Evolutionary conservation across 2,329 filamentous ascomycete genomes (phyloP), one percentile per base, ranked within the genome.

Genomic region (Orbilia brochopaga): DNA sequence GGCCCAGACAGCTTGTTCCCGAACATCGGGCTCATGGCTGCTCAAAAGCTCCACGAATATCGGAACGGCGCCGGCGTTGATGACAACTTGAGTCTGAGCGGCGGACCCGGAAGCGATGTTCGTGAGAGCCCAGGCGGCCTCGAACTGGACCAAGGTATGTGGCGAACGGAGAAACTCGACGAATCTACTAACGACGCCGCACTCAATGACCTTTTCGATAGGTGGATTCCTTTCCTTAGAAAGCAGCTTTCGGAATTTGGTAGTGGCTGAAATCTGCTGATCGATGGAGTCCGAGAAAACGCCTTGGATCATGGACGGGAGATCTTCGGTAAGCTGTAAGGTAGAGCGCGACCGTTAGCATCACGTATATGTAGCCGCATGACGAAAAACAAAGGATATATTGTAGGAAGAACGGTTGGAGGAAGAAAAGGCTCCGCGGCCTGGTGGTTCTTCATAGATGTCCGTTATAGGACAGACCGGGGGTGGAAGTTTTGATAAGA

Each of bases 211-310:
- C 80, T 95, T 92, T 83, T 99, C 94, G 80, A 99, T 99, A 51
- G 94, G 94, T 52, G 94, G 94, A 83, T 99, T 99, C 79, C 94
- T 91, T 84, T 99, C 94, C 84, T 99, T 99, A 76, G 92, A 97
- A 27, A 99, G 85, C 46, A 99, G 86, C 85, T 99, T 99, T 80
- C 94, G 86, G 85, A 99, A 99, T 81, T 96, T 97, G 77, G 94
- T 99, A 27, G 94, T 99, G 67, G 93, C 92, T 82, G 93, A 88
- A 77, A 99, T 99, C 82, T 99, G 94, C 77, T 90, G 86, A 79
- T 99, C 94, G 81, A 99, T 97, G 82, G 97, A 92, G 75, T 99
- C 93, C 75, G 94, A 99, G 83, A 99, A 97, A 79, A 99, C 94
- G 74, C 94, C 94, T 79, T 90, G 86, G 74, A 97, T 94, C 94